Evolutionary conservation across 306 rosid species (phyloP).

Genomic region (Erythrophleum fordii): DNA sequence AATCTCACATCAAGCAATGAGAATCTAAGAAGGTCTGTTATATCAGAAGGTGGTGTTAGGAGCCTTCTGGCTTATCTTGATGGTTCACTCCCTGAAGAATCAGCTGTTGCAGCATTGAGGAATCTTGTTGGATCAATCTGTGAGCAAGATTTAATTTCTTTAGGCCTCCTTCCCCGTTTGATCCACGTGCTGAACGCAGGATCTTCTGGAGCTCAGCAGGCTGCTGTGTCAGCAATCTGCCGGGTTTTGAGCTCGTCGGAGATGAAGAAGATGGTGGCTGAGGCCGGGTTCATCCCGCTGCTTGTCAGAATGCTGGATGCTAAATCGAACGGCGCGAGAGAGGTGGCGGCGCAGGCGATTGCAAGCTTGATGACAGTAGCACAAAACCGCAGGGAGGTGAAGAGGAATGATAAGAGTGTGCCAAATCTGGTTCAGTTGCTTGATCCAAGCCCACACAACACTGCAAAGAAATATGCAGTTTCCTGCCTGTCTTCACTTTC

Average conservation of each 20-base stretch:
- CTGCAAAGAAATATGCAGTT: slow-evolving; percentile 87
- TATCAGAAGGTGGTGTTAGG: slow-evolving; percentile 81
- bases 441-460: slow-evolving; percentile 82
- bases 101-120: slow-evolving; percentile 77
- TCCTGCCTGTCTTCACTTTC: slow-evolving; percentile 72
- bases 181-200: slow-evolving; percentile 73
- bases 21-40: slow-evolving; percentile 61
- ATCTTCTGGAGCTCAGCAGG: slow-evolving; percentile 78
- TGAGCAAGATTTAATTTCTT: slow-evolving; percentile 55
- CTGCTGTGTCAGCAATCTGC: slow-evolving; percentile 71
- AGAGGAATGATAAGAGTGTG: slow-evolving; percentile 73
- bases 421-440: slow-evolving; percentile 90
- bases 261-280: slow-evolving; percentile 68
- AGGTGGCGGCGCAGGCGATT: slow-evolving; percentile 76
- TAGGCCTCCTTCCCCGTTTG: slow-evolving; percentile 63
- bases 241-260: slow-evolving; percentile 57
- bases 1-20: slow-evolving; percentile 85
- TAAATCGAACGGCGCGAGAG: slow-evolving; percentile 68
- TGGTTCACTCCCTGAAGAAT: slow-evolving; percentile 81
- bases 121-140: slow-evolving; percentile 72
- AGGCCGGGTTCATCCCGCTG: slow-evolving; percentile 75
- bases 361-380: slow-evolving; percentile 63
- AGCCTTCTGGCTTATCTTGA: slow-evolving; percentile 80
- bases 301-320: slow-evolving; percentile 88
- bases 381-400: slow-evolving; percentile 68